These are phyloP conservation scores for Diospyros kaki DNA, from an alignment of 148 eudicot species.

Conservation along the genomic window DNA sequence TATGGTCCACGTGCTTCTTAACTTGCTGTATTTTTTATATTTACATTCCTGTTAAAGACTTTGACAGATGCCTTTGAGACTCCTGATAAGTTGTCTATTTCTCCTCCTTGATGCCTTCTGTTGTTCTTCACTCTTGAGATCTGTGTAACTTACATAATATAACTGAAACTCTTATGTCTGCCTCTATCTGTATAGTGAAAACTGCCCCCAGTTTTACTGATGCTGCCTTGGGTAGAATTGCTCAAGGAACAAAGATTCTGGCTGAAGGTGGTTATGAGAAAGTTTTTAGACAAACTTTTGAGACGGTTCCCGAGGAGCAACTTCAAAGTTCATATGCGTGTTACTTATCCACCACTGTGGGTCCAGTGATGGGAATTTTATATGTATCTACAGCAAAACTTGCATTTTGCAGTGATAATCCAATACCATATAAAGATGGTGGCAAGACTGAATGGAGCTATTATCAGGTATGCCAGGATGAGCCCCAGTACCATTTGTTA, in stretches of 20 bases:
- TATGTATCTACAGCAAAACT: constrained; percentile 85
- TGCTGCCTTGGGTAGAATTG: constrained; percentile 97
- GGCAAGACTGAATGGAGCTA: constrained; percentile 85
- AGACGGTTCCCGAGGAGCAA: constrained; percentile 83
- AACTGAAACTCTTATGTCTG: not conserved
- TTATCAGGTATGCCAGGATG: constrained; percentile 63
- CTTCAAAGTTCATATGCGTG: constrained; percentile 75
- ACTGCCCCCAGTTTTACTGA: constrained; percentile 86
- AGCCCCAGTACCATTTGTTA: constrained; percentile 2
- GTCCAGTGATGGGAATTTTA: constrained; percentile 92
- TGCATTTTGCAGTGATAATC: constrained; percentile 93
- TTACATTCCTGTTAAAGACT: not conserved
- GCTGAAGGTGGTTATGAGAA: constrained; percentile 97
- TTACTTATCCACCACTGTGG: constrained; percentile 88
- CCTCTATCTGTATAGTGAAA: constrained; percentile 49
- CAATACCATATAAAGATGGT: constrained; percentile 74
- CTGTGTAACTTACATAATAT: too few relatives aligned
- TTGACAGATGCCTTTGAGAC: not conserved
- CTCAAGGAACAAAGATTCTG: constrained; percentile 85
- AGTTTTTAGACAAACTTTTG: constrained; percentile 81
- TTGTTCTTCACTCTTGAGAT: not conserved
- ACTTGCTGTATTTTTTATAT: not conserved
- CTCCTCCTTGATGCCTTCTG: not conserved
- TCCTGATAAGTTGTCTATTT: not conserved
- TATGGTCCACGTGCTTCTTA: not conserved